Base-by-base conservation (phyloP, 106 monocot genomes). In the Dendrobium huoshanense region DNA sequence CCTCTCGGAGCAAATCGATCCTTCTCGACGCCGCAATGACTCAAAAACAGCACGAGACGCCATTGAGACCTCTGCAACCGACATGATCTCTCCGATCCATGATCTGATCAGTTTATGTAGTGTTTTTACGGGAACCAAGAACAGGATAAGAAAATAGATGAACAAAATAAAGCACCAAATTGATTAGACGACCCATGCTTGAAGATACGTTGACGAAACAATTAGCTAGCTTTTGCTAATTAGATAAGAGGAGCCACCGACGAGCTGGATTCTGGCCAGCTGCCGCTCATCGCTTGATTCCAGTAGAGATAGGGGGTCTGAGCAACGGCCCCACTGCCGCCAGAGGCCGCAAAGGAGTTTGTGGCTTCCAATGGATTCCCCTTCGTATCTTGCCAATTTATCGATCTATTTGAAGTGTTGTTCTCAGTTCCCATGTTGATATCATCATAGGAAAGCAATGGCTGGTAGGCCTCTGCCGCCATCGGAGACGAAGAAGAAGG, bases 11-110 rank as follows among this genome's bases (percentile, higher is more conserved):
- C 68, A 68, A 68, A 68, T 19, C 7, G 68, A 33, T 68, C 9
- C 29, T 31, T 68, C 68, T 25, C 68, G 15, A 22, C 68, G 68
- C 68, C 29, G 29, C 31, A 68, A 68, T 68, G 68, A 31, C 68
- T 68, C 68, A 68, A 68, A 68, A 68, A 68, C 24, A 33, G 68
- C 31, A 33, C 10, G 29, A 68, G 68, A 25, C 68, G 68, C 25
- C 68, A 31, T 27, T 9, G 59, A 59, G 59, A 20, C 25, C 25
- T 68, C 27, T 31, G 68, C 68, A 68, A 4, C 31, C 68, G 68
- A 68, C 68, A 68, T 68, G 68, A 68, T 25, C 68, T 68, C 68
- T 68, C 68, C 25, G 68, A 68, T 68, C 68, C 68, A 68, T 8
- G 48, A 11, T 48, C 48, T 48, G 48, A 48, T 48, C 48, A 48